phyloP scores from a whole-genome alignment of 805 yeast species.

The Ogataea paraovalis region DNA sequence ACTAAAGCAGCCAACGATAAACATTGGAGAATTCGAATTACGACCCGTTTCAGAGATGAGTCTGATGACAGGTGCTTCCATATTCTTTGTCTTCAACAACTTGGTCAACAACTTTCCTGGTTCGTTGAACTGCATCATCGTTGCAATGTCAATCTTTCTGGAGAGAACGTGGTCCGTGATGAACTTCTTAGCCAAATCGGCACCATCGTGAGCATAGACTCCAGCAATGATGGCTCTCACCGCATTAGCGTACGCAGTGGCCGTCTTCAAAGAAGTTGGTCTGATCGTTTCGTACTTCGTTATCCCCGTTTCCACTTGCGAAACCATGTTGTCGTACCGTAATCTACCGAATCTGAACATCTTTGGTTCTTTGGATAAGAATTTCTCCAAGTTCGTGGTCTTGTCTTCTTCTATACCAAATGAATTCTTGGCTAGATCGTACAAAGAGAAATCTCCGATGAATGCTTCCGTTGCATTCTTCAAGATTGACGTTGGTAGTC shows the following conservation, averaged over 20 bases:
- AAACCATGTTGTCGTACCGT: slow-evolving; percentile 40
- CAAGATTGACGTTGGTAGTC: slow-evolving; percentile 79
- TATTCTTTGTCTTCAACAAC: slow-evolving; percentile 69
- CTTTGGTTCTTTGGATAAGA: slow-evolving; percentile 63
- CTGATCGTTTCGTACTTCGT: slow-evolving; percentile 37
- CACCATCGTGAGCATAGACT: slow-evolving; percentile 69
- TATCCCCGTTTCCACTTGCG: slow-evolving; percentile 49
- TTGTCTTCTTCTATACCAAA: slow-evolving; percentile 91
- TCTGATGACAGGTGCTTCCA: slow-evolving; percentile 73
- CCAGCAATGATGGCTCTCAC: slow-evolving; percentile 85
- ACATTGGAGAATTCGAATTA: slow-evolving; percentile 75
- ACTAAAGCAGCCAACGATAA: slow-evolving; percentile 85
- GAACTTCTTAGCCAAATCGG: slow-evolving; percentile 60
- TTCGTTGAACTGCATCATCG: slow-evolving; percentile 74
- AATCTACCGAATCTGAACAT: slow-evolving; percentile 67
- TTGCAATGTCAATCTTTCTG: slow-evolving; percentile 70
- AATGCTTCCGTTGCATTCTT: slow-evolving; percentile 73
- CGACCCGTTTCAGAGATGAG: slow-evolving; percentile 94
- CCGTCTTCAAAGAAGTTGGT: slow-evolving; percentile 19
- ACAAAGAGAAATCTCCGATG: slow-evolving; percentile 62
- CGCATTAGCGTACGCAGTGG: slow-evolving; percentile 55
- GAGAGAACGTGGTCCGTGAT: slow-evolving; percentile 73
- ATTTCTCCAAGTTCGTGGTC: slow-evolving; percentile 59
- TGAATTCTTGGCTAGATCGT: slow-evolving; percentile 54
- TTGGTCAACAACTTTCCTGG: slow-evolving; percentile 82